Percentiles rank a stretch among this genome's conserved stretches.
phyloP scores from a whole-genome alignment of 768 basidiomycete species.

The Mycena latifolia region DNA sequence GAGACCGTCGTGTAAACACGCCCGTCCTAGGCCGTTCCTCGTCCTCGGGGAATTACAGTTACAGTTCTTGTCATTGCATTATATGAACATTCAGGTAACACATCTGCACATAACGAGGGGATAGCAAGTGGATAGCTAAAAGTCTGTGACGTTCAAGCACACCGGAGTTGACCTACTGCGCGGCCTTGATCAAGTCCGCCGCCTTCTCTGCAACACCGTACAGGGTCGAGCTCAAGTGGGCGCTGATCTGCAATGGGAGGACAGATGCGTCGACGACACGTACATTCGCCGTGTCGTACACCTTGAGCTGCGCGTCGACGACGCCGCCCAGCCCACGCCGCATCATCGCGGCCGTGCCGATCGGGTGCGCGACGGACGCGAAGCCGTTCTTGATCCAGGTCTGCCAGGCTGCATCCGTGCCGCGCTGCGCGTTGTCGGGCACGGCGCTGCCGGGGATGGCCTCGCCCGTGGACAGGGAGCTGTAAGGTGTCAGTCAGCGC shows the following conservation, averaged over 20 bases:
- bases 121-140: conserved; percentile 11
- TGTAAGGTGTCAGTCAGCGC: conserved; percentile 26
- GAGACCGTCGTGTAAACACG: too few species aligned
- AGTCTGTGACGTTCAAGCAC: background rate
- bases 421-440: conserved; percentile 58
- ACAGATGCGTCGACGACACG: conserved; percentile 66
- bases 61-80: too few species aligned
- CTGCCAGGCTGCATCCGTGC: conserved; percentile 60
- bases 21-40: too few species aligned
- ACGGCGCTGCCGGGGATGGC: conserved; percentile 54
- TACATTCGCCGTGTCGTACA: conserved; percentile 62
- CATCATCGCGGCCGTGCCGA: conserved; percentile 63
- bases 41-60: too few species aligned
- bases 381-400: conserved; percentile 59
- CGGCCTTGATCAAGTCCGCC: conserved; percentile 62
- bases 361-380: conserved; percentile 61
- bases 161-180: conserved; percentile 34
- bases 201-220: conserved; percentile 71
- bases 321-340: conserved; percentile 55
- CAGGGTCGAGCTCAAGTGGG: conserved; percentile 59
- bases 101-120: background rate
- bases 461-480: conserved; percentile 56
- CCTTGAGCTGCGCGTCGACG: conserved; percentile 58
- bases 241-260: conserved; percentile 61
- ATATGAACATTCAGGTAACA: background rate